These are phyloP conservation scores for Paramecium biaurelia DNA, from an alignment of 73 alveolate genomes.

Conservation along the genomic window DNA sequence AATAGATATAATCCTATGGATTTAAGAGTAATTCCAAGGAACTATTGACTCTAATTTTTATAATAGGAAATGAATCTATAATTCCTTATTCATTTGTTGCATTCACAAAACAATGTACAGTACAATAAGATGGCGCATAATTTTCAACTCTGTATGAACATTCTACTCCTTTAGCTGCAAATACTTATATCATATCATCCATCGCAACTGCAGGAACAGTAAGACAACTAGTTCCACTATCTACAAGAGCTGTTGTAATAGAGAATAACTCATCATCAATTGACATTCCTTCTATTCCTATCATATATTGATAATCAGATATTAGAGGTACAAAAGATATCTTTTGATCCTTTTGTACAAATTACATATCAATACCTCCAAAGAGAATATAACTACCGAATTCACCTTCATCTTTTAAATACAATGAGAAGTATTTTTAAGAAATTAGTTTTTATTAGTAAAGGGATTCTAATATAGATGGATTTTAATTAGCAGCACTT, in stretches of 20 bases:
- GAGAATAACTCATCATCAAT: not conserved
- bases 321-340: not conserved
- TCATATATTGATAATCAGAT: not conserved
- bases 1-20: conserved; percentile 10
- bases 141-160: conserved; percentile 48
- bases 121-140: conserved; percentile 35
- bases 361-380: conserved; percentile 24
- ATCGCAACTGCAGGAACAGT: conserved; percentile 23
- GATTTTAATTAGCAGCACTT: not conserved
- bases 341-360: not conserved
- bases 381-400: conserved; percentile 11
- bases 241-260: not conserved
- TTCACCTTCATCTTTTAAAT: not conserved
- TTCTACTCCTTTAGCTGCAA: not conserved
- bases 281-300: not conserved
- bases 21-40: not conserved
- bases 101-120: conserved; percentile 4
- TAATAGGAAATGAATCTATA: not conserved
- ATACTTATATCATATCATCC: not conserved
- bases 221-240: conserved; percentile 49
- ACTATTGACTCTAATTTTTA: not conserved
- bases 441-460: not conserved
- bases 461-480: conserved; percentile 26
- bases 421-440: not conserved
- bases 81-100: conserved; percentile 26